Percentiles rank a stretch among this genome's conserved stretches.
These are phyloP conservation scores for Cardiospermum halicacabum DNA, from an alignment of 345 rosid genomes.

Conservation along the genomic window DNA sequence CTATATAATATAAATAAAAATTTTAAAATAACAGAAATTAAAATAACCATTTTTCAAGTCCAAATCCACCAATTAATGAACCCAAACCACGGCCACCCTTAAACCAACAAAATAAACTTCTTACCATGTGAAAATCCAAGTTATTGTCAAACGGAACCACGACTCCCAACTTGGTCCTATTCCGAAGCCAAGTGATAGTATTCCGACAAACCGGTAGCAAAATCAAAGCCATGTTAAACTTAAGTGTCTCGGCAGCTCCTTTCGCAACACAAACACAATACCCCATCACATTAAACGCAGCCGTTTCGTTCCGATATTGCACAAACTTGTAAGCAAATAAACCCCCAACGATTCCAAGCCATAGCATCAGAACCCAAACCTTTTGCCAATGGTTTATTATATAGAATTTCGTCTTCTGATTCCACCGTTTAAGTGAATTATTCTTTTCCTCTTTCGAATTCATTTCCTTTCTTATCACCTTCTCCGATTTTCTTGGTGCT, in stretches of 20 bases:
- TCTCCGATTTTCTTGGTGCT: constrained; percentile 76
- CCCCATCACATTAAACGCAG: constrained; percentile 60
- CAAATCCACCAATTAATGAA: too few relatives aligned
- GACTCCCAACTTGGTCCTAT: constrained; percentile 65
- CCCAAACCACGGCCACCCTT: too few relatives aligned
- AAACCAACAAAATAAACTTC: neutral
- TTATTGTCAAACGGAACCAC: constrained; percentile 82
- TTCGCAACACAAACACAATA: constrained; percentile 78
- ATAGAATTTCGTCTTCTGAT: constrained; percentile 47
- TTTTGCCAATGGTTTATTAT: constrained; percentile 79
- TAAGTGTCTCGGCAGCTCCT: constrained; percentile 81
- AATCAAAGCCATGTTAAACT: constrained; percentile 88
- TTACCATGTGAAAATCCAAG: constrained; percentile 74
- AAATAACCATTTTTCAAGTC: too few relatives aligned
- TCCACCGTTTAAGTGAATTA: constrained; percentile 43
- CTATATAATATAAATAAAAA: too few relatives aligned
- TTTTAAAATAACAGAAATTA: too few relatives aligned
- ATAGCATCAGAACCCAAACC: constrained; percentile 68
- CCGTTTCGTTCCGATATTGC: constrained; percentile 59
- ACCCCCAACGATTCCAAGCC: constrained; percentile 56
- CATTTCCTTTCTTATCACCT: constrained; percentile 66
- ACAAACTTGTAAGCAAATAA: constrained; percentile 68
- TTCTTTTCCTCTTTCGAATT: constrained; percentile 55
- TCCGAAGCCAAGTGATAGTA: constrained; percentile 87
- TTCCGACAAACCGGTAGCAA: constrained; percentile 76